A percentile compares a stretch with the other conserved stretches of the same genome.
phyloP scores from a whole-genome alignment of 2,329 filamentous ascomycete species.

The Parastagonospora nodorum region DNA sequence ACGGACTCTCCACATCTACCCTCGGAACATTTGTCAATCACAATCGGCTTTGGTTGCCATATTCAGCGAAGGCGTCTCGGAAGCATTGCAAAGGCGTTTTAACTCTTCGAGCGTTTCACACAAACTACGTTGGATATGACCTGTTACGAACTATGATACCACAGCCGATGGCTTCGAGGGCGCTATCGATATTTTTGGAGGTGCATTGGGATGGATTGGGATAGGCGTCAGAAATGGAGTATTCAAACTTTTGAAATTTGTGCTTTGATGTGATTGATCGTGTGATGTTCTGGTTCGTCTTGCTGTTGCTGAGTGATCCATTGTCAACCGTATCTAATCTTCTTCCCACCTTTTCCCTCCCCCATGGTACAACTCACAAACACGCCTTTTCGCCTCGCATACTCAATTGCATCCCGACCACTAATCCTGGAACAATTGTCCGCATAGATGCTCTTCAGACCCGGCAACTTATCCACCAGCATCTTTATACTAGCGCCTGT shows the following conservation, averaged over 20 bases:
- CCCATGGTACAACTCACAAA: conserved; percentile 22
- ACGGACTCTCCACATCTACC: conserved; percentile 38
- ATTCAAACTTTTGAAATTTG: background rate
- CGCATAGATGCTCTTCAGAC: conserved; percentile 37
- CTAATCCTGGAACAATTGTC: conserved; percentile 43
- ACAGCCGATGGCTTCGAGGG: no score
- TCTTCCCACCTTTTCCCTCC: conserved; percentile 22
- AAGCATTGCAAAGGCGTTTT: conserved; percentile 34
- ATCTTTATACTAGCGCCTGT: conserved; percentile 50
- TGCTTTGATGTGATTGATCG: background rate
- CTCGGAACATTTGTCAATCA: conserved; percentile 28
- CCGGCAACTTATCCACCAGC: conserved; percentile 33
- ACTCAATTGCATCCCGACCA: conserved; percentile 48
- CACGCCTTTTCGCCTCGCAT: conserved; percentile 45
- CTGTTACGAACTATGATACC: no score
- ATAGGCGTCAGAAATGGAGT: no score
- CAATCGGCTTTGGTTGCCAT: conserved; percentile 27
- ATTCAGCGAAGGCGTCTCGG: conserved; percentile 39
- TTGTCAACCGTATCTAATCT: conserved; percentile 13
- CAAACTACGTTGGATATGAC: no score
- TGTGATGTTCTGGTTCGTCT: no score
- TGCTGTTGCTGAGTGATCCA: background rate
- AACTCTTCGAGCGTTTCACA: conserved; percentile 25
- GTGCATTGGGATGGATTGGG: no score
- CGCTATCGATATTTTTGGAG: no score